These are phyloP conservation scores for Zalerion maritima DNA, from an alignment of 495 filamentous ascomycete genomes.

Conservation along the genomic window DNA sequence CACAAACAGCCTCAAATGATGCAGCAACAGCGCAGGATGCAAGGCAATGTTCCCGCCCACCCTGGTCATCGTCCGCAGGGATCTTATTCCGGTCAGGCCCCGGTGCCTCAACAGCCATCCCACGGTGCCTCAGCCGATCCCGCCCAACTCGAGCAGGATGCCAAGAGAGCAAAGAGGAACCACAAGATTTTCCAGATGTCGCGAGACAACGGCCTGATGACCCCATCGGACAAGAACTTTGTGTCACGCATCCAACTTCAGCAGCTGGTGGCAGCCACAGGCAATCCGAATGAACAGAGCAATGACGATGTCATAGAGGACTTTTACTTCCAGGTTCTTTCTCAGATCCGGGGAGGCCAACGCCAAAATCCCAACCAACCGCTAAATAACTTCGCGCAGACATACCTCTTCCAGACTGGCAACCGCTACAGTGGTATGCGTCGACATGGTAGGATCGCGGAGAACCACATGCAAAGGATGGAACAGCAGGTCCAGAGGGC, in stretches of 20 bases:
- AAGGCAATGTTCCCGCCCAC: conserved; percentile 23
- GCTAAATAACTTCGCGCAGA: conserved; percentile 90
- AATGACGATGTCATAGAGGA: conserved; percentile 78
- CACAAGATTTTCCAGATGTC: conserved; percentile 95
- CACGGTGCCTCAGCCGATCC: conserved; percentile 63
- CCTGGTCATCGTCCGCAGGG: conserved; percentile 21
- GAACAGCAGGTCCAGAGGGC: conserved; percentile 96
- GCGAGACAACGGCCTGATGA: conserved; percentile 94
- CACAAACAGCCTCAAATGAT: conserved; percentile 42
- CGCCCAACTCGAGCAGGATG: conserved; percentile 74
- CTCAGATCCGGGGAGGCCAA: conserved; percentile 76
- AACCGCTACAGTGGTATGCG: conserved; percentile 57
- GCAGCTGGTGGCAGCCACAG: conserved; percentile 83
- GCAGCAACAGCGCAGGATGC: conserved; percentile 31
- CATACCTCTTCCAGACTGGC: conserved; percentile 87
- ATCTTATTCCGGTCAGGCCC: conserved; percentile 21
- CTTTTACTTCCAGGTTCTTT: conserved; percentile 97
- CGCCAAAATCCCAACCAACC: conserved; percentile 82
- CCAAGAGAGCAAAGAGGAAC: conserved; percentile 89
- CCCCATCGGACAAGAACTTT: conserved; percentile 98
- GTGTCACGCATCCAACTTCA: conserved; percentile 96
- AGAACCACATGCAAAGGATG: conserved; percentile 98
- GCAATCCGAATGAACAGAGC: conserved; percentile 65
- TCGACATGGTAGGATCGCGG: conserved; percentile 60
- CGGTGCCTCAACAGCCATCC: conserved; percentile 49